Evolutionary conservation across 2,329 filamentous ascomycete genomes (phyloP), one percentile per base, ranked within the genome.

Genomic region (Tolypocladium ovalisporum): DNA sequence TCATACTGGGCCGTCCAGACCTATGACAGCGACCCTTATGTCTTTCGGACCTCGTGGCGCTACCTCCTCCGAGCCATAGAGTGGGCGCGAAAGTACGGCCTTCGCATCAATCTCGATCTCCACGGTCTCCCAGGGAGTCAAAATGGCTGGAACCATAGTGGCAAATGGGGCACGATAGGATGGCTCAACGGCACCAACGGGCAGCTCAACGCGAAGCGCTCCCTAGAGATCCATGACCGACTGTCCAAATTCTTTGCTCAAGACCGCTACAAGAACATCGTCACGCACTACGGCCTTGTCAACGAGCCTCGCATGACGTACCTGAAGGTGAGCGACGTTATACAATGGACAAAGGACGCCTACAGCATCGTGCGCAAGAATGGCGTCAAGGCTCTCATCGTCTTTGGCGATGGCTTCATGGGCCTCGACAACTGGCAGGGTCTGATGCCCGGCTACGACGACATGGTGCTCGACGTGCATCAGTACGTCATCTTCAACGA

Each of bases 401-500:
- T 95, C 42, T 94, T 99, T 67, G 93, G 92, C 57, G 94, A 99
- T 72, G 94, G 94, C 29, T 99, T 99, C 77, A 84, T 95, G 74
- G 93, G 93, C 13, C 82, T 97, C 5, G 79, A 81, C 63, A 93
- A 95, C 67, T 99, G 94, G 94, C 86, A 96, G 70, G 90, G 89
- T 44, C 80, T 88, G 69, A 81, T 97, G 63, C 82, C 87, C 63
- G 79, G 80, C 27, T 81, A 88, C 67, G 79, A 86, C 52, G 82
- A 86, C 62, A 78, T 97, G 62, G 82, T 96, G 22, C 83, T 99
- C n/a, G 94, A 99, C 73, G 94, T 95, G 40, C 94, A 99, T 74
- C 93, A 97, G 72, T 99, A 99, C 72, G 90, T 96, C 67, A 97
- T 97, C 71, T 99, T 99, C 81, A 97, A 99, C 78, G 83, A 84